phyloP scores from a whole-genome alignment of 2,329 filamentous ascomycete genomes.

The Botrytis aclada region DNA sequence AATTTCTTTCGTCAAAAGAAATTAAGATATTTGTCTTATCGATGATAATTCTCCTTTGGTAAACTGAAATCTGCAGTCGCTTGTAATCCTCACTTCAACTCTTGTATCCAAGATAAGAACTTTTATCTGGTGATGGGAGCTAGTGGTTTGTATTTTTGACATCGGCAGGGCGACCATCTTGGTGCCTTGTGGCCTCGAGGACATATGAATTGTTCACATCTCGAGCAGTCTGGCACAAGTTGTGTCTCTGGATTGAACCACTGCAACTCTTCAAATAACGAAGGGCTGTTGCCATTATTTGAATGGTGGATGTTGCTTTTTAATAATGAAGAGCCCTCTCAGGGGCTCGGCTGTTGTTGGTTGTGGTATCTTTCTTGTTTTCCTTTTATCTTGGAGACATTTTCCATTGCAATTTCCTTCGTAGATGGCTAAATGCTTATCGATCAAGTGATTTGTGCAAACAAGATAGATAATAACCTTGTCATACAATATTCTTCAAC shows the following conservation, averaged over 20 bases:
- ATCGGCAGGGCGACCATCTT: background rate
- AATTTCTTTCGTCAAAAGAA: background rate
- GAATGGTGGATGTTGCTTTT: background rate
- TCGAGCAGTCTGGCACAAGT: background rate
- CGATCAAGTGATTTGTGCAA: background rate
- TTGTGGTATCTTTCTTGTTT: background rate
- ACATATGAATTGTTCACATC: background rate
- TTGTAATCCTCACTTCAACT: background rate
- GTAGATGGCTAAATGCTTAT: background rate
- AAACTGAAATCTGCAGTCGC: background rate
- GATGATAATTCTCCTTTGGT: background rate
- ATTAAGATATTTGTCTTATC: background rate
- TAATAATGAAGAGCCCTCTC: background rate
- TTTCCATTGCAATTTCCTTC: background rate
- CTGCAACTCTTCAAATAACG: accelerated
- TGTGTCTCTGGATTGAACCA: background rate
- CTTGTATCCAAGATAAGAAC: background rate
- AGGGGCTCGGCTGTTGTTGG: background rate
- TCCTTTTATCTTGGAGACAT: background rate
- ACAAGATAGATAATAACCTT: too few relatives aligned
- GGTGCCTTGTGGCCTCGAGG: background rate
- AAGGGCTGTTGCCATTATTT: accelerated
- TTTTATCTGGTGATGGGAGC: background rate
- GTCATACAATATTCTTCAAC: background rate
- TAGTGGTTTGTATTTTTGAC: background rate